phyloP scores from a whole-genome alignment of 2,329 filamentous ascomycete species.

The Monosporascus cannonballus region DNA sequence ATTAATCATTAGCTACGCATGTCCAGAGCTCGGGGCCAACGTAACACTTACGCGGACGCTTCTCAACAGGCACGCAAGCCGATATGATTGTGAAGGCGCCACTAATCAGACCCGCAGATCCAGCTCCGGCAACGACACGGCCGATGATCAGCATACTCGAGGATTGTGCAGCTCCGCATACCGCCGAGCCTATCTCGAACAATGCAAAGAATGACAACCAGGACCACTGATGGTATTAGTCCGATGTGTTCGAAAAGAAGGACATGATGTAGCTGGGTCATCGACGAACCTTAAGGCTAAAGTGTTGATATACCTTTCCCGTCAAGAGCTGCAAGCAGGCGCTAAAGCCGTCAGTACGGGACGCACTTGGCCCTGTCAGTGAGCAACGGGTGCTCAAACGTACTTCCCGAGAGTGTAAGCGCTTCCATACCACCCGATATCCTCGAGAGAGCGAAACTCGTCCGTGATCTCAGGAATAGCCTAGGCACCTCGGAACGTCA shows the following conservation, averaged over 20 bases:
- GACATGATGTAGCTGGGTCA: too few relatives aligned
- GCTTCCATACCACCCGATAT: neutral
- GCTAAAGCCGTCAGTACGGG: neutral
- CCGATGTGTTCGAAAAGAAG: neutral
- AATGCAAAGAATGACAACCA: conserved; percentile 8
- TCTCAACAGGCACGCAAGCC: conserved; percentile 21
- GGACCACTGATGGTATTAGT: conserved; percentile 2
- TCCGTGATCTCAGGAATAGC: neutral
- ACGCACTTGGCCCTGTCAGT: neutral
- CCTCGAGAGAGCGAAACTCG: neutral
- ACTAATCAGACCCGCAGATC: conserved; percentile 5
- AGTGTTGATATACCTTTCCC: conserved; percentile 1
- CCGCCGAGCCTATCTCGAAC: conserved; percentile 1
- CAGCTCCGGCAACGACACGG: conserved; percentile 4
- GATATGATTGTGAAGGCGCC: conserved; percentile 6
- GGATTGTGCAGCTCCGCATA: conserved; percentile 2
- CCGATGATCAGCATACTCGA: conserved; percentile 6
- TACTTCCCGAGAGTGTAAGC: neutral
- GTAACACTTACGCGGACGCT: conserved; percentile 13
- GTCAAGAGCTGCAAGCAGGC: conserved; percentile 1
- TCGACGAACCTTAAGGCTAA: neutral
- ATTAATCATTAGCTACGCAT: too few relatives aligned
- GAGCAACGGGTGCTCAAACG: neutral
- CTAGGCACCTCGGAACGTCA: too few relatives aligned
- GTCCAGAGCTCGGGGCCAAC: too few relatives aligned